Base-by-base conservation (phyloP, 1,284 basidiomycete species). In the Trichosporon inkin region DNA sequence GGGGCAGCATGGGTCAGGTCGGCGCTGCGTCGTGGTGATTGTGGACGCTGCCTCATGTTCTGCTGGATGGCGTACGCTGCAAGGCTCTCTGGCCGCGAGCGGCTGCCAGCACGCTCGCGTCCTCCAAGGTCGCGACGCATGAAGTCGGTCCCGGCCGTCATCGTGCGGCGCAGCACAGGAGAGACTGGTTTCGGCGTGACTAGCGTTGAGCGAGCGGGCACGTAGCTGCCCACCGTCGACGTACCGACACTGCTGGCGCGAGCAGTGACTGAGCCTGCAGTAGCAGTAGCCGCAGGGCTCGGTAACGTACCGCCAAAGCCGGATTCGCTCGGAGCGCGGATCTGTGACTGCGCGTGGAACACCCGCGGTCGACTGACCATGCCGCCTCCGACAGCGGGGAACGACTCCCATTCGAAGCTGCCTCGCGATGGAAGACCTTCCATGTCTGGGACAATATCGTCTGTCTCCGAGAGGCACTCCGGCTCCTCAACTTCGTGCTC, bases 351-450 rank as follows among this genome's bases (percentile, higher is more conserved):
- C 0, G 86, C 84, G 70, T 90, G 88, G 62, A 84, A 85, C 20
- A 90, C 81, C 4, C 89, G 79, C 0, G 89, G 89, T 20, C 88
- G 82, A 2, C 86, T 87, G 61, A 90, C 82, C 0, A 83, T 84
- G 1, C 88, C 88, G 24, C 88, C 88, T 34, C 89, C 88, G 10
- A 90, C 85, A 13, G 89, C 88, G 1, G 88, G 87, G 61, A 88
- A 84, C 0, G 85, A 70, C 58, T 78, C 75, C 72, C 73, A 78
- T 49, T 75, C 68, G 24, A 53, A 17, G 17, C 20, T n/a, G 24
- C 22, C 10, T n/a, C 44, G 44, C 24, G 44, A 49, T n/a, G 44
- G 44, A 1, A 49, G 22, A 6, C 44, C 44, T 6, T 49, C 44
- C 14, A 49, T 22, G 16, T 49, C 67, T 34, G 70, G 67, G 40